Conservation (phyloP, 2,329 filamentous ascomycete species). For the Chrysosporium queenslandicum region DNA sequence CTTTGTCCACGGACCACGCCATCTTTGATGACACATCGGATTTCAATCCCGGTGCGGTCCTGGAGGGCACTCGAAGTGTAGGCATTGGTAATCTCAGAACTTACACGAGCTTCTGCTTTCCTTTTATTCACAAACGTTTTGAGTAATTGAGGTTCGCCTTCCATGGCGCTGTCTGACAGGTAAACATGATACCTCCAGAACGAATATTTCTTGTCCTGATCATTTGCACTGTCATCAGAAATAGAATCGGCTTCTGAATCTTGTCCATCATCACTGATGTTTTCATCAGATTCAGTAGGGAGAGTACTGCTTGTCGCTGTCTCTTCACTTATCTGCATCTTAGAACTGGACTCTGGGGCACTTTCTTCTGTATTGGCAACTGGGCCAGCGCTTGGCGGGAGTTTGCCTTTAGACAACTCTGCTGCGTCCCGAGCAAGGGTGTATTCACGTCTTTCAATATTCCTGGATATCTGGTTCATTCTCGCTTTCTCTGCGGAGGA, state of each 20-base stretch:
- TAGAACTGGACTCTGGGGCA: background rate
- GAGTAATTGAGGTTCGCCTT: background rate
- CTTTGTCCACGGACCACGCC: constrained; percentile 6
- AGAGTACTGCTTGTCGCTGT: background rate
- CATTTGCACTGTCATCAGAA: background rate
- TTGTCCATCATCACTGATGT: background rate
- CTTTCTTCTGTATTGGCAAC: background rate
- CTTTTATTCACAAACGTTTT: constrained; percentile 5
- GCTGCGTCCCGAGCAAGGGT: background rate
- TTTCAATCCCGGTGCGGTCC: constrained; percentile 10
- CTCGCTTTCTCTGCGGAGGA: constrained; percentile 3
- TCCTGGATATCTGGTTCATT: constrained; percentile 7
- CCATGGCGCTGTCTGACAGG: background rate
- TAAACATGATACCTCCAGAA: constrained; percentile 15
- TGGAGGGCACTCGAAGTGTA: constrained; percentile 3
- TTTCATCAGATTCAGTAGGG: background rate
- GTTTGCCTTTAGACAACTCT: background rate
- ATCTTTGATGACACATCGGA: constrained; percentile 9
- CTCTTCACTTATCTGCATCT: background rate
- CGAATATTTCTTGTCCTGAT: background rate
- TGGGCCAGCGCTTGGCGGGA: background rate
- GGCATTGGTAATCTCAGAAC: background rate
- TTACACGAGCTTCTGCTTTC: constrained; percentile 11
- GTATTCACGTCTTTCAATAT: constrained; percentile 6
- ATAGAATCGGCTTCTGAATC: background rate